Evolutionary conservation across 306 rosid species (phyloP), one percentile per base, ranked within the genome.

Genomic region (Herpetospermum pedunculosum): DNA sequence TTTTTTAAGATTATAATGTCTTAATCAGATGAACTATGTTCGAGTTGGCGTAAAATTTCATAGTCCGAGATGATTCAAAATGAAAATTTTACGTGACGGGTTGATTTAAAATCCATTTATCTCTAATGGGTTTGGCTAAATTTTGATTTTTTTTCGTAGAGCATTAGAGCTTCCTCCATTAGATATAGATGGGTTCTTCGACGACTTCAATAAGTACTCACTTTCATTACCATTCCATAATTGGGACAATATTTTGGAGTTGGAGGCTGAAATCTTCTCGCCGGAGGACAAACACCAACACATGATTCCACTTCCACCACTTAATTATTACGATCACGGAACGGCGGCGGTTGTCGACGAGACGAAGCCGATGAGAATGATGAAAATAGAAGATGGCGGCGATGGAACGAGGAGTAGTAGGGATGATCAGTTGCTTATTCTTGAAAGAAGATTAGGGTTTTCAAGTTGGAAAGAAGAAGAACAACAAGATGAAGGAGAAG

Each of bases 101-200:
- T 60, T 60, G 6, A 14, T 37, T 21, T n/a, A 0, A 7, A 34
- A 21, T 50, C 47, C 1, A n/a, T 58, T 62, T 40, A n/a, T 53
- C 43, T 64, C 16, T 38, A 8, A 54, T 47, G 57, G 73, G 54
- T 68, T 15, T 59, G 12, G 23, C 14, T 34, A n/a, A 0, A n/a
- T 19, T 49, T 58, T 41, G 8, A 0, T 26, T 41, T 1, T 2
- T 35, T 25, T 26, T 28, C 49, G 38, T 29, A 89, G 93, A 64
- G 14, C 62, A 2, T 25, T 78, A 74, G 90, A 76, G 3, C 3
- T 76, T 69, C 80, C 85, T 2, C 84, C 82, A 34, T 37, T 55
- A 2, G 89, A 85, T 3, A 15, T 13, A 2, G 67, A 29, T 15
- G 76, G 70, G 19, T 53, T 79, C 4, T 23, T 53, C 4, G 81